Base-by-base conservation (phyloP, 768 basidiomycete species). In the Butyriboletus loyo region DNA sequence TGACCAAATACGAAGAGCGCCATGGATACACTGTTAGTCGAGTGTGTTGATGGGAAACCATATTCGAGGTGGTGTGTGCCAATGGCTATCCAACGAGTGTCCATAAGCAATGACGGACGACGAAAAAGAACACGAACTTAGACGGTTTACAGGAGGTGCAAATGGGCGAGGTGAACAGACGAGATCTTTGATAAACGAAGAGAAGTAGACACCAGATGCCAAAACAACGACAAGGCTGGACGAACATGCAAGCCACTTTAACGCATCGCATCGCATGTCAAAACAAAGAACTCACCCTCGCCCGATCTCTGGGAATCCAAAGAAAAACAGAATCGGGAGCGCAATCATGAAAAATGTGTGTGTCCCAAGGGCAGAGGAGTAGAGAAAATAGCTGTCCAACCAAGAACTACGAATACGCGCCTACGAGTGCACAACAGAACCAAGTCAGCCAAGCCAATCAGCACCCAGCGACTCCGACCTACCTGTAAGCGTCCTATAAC, bases 41-140 rank as follows among this genome's bases (percentile, higher is more conserved):
- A 89, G 63, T 99, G 96, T 0, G 95, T 97, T 0, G 93, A 96
- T 0, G 94, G 95, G 64, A 98, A 96, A 22, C 96, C 96, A 60
- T 96, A 96, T 72, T 96, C 93, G 3, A 91, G 77, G 59, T 92
- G 89, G 62, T 91, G 89, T 1, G 74, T 79, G 14, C 89, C 86
- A 46, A 92, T 85, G 5, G 85, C 88, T 91, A 58, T 34, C 31
- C 13, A 30, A 54, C 34, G 8, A 30, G 32, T 55, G n/a, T 17
- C 19, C 19, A 28, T 28, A 3, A 31, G 57, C 6, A 47, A 22
- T 27, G 21, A 36, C 24, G 32, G 8, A 22, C 4, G 15, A 24
- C 5, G 28, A 21, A 25, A 27, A 21, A 28, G n/a, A 15, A 28
- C 1, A 74, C 87, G 59, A 60, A 95, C 93, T 88, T 7, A 96